A percentile compares a stretch with the other conserved stretches of the same genome.
Evolutionary conservation across 2,329 filamentous ascomycete species (phyloP).

Genomic region (Cercospora janseana): DNA sequence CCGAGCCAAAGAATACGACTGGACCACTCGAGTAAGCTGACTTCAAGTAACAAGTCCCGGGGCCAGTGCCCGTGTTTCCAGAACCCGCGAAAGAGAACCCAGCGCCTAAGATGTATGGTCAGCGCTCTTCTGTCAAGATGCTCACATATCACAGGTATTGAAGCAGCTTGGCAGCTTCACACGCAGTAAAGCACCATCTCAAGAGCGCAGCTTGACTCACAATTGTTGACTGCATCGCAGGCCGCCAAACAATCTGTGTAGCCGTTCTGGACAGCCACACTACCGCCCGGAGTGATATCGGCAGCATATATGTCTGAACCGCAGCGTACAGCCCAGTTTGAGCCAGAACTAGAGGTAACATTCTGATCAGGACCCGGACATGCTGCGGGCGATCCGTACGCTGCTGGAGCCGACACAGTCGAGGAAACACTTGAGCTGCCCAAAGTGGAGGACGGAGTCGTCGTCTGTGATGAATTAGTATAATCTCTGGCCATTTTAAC

Average conservation of each 20-base stretch:
- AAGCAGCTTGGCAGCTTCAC: no score
- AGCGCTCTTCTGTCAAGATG: background rate
- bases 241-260: background rate
- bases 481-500: background rate
- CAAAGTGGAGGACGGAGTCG: background rate
- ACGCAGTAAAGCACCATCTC: no score
- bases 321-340: background rate
- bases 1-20: background rate
- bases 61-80: background rate
- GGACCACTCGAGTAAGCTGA: background rate
- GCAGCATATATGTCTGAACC: background rate
- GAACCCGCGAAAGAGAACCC: background rate
- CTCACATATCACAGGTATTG: background rate
- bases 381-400: background rate
- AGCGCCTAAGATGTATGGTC: background rate
- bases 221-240: background rate
- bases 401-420: background rate
- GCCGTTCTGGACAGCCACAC: background rate
- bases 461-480: background rate
- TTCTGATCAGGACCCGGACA: background rate
- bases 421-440: background rate
- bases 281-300: background rate
- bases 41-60: slow-evolving; percentile 7
- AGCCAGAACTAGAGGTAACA: background rate
- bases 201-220: background rate